Evolutionary conservation across 257 asterid species (phyloP).

Genomic region (Verbena officinalis): DNA sequence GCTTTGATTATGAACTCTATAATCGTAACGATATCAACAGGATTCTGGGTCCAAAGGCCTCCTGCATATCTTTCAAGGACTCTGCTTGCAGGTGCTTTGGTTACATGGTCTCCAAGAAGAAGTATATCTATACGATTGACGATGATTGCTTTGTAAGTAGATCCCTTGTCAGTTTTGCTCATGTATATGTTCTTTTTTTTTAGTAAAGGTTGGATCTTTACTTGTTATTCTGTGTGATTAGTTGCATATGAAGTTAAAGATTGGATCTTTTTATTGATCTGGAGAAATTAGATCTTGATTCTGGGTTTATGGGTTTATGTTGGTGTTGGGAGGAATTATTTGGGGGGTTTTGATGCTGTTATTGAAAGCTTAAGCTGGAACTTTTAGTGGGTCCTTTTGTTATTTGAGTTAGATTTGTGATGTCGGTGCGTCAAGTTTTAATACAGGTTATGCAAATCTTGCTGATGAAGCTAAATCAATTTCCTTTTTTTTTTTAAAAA

Average conservation of each 20-base stretch:
- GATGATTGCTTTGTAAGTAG: slow-evolving; percentile 82
- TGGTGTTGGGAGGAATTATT: background rate
- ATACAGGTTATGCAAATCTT: background rate
- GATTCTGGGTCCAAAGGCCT: slow-evolving; percentile 80
- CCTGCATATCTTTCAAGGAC: slow-evolving; percentile 81
- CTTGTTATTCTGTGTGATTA: slow-evolving; percentile 1
- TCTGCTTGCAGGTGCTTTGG: slow-evolving; percentile 87
- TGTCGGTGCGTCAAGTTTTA: background rate
- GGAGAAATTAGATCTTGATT: background rate
- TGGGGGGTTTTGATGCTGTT: slow-evolving; percentile 4
- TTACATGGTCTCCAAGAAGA: slow-evolving; percentile 82
- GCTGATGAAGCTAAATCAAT: background rate
- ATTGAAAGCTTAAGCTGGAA: background rate
- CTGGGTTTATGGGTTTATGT: slow-evolving; percentile 25
- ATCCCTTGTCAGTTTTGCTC: background rate
- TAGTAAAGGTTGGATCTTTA: slow-evolving; percentile 30
- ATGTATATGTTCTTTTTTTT: background rate
- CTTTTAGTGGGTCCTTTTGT: slow-evolving; percentile 18
- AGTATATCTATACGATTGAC: slow-evolving; percentile 78
- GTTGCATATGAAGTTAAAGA: slow-evolving; percentile 4
- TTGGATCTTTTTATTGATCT: slow-evolving; percentile 25
- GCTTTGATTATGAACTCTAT: slow-evolving; percentile 73
- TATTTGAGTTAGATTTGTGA: slow-evolving; percentile 5
- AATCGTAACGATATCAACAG: slow-evolving; percentile 78
- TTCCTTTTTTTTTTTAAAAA: background rate